phyloP scores from a whole-genome alignment of 2,329 filamentous ascomycete species.

The Stagonosporopsis chrysanthemi region DNA sequence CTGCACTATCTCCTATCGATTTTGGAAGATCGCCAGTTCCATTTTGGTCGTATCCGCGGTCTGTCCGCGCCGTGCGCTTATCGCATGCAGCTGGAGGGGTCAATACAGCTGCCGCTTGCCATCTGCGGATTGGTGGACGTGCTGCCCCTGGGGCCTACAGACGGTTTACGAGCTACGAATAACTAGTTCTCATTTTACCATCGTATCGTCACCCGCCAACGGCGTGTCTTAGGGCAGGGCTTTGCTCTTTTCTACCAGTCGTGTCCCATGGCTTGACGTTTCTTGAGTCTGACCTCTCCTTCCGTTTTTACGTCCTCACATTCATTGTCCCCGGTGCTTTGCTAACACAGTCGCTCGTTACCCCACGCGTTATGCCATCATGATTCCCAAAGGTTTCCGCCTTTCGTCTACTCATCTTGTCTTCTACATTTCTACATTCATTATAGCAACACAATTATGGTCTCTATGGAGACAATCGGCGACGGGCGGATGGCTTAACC shows the following conservation, averaged over 20 bases:
- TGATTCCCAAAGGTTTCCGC: conserved; percentile 41
- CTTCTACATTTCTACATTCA: conserved; percentile 41
- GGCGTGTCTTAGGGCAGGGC: conserved; percentile 17
- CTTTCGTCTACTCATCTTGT: conserved; percentile 37
- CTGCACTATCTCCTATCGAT: conserved; percentile 28
- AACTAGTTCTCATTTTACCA: conserved; percentile 27
- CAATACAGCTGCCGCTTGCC: conserved; percentile 23
- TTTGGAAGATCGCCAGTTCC: conserved; percentile 25
- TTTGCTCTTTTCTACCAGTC: conserved; percentile 24
- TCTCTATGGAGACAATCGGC: conserved; percentile 39
- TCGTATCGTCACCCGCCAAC: conserved; percentile 18
- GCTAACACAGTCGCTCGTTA: conserved; percentile 21
- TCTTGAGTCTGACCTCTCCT: conserved; percentile 23
- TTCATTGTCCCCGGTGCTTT: conserved; percentile 8
- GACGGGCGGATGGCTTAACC: conserved; percentile 24
- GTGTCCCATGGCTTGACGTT: conserved; percentile 27
- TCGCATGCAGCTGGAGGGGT: conserved; percentile 16
- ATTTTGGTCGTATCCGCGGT: conserved; percentile 24
- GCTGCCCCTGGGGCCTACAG: conserved; percentile 26
- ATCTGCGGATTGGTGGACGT: conserved; percentile 20
- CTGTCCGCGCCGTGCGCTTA: conserved; percentile 26
- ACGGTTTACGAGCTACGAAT: conserved; percentile 23
- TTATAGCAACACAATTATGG: conserved; percentile 40
- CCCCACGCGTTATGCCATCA: conserved; percentile 38
- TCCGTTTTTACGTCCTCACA: conserved; percentile 9